Evolutionary conservation across 2,329 filamentous ascomycete species (phyloP).

Genomic region (Colletotrichum sp.): DNA sequence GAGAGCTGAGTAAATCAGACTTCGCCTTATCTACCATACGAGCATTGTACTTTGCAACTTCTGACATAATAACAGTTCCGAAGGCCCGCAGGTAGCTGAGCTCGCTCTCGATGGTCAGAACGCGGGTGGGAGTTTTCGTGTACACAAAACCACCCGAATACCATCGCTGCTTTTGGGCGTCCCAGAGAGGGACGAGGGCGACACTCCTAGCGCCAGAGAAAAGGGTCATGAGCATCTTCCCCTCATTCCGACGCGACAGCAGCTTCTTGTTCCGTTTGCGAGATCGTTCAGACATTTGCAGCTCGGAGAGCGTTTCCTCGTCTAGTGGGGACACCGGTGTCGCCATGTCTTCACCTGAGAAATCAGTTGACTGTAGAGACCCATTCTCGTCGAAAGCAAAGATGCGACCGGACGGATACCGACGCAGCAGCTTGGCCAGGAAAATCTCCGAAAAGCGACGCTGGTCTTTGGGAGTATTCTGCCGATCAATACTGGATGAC

Average conservation of each 20-base stretch:
- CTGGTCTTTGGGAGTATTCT: conserved; percentile 12
- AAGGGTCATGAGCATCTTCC: conserved; percentile 31
- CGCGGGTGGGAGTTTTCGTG: conserved; percentile 45
- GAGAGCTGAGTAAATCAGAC: conserved; percentile 62
- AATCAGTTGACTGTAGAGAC: conserved; percentile 34
- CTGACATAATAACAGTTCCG: conserved; percentile 59
- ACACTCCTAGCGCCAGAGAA: conserved; percentile 52
- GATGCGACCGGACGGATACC: conserved; percentile 50
- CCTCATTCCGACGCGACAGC: conserved; percentile 28
- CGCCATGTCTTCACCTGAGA: conserved; percentile 26
- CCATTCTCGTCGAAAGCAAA: conserved; percentile 49
- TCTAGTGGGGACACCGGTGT: not conserved
- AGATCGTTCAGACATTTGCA: not conserved
- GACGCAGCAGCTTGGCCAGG: conserved; percentile 43
- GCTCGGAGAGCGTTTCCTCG: not conserved
- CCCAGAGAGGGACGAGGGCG: conserved; percentile 54
- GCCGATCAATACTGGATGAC: conserved; percentile 36
- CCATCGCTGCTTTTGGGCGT: conserved; percentile 49
- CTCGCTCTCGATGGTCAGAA: conserved; percentile 52
- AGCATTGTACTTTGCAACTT: conserved; percentile 52
- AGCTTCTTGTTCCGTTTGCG: not conserved
- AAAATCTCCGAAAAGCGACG: conserved; percentile 40
- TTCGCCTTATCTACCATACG: conserved; percentile 51
- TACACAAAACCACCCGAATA: conserved; percentile 56
- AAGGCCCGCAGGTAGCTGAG: conserved; percentile 58